Evolutionary conservation across 352 stramenopile species (phyloP), one percentile per base, ranked within the genome.

Genomic region (Pythium biforme): DNA sequence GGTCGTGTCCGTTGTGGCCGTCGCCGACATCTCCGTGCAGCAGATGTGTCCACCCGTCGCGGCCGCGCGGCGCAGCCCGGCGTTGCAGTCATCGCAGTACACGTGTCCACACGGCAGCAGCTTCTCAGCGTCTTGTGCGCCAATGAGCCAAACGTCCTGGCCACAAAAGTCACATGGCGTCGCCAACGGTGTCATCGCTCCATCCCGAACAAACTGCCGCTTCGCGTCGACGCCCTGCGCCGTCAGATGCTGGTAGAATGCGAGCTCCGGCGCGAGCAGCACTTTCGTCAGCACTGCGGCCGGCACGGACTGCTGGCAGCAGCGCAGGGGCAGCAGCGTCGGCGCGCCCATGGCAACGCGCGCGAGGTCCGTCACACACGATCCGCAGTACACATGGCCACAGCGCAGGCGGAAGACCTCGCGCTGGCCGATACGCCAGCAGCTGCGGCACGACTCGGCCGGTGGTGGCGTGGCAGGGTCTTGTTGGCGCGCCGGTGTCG

Each of bases 171-270:
- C 51, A 14, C 59, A 67, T 0, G 26, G 5, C n/a, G 58, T 20
- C 15, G 50, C 15, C 23, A 65, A 37, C 31, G 29, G 3, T 7
- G 41, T 19, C 9, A n/a, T 40, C 8, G 27, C 25, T 11, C 0
- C 12, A 12, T n/a, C 45, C 15, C 33, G 40, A 15, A 64, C 34
- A 19, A 27, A 12, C 25, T 40, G 9, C 17, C 40, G 54, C 54
- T 52, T 29, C 14, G 2, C 17, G 0, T 41, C 7, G 15, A 22
- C n/a, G 7, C 43, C n/a, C 39, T 65, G 17, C 33, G 63, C 57
- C 17, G 46, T 48, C 20, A 78, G 11, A 34, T 83, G 51, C 27
- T 68, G 77, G 26, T 88, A 86, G 49, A 83, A 88, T 2, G 49
- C 54, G 4, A 75, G 26, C 66, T 86, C 79, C 17, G 66, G 56